These are phyloP conservation scores for Linnemannia schmuckeri DNA, from an alignment of 192 early-diverging fungal genomes.

Conservation along the genomic window DNA sequence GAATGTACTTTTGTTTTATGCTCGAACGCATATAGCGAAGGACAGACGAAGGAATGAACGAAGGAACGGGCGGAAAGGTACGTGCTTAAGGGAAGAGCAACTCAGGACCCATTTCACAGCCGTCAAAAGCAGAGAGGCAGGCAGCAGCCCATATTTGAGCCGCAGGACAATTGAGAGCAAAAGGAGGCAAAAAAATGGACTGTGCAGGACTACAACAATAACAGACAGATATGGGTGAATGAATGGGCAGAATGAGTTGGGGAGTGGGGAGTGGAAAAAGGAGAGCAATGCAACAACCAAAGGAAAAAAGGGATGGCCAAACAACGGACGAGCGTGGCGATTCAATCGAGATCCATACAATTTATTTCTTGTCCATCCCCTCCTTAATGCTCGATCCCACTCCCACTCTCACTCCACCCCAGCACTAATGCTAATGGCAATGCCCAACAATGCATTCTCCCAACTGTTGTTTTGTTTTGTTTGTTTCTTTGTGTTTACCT, in stretches of 20 bases:
- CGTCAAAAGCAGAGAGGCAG: neutral
- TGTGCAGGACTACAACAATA: neutral
- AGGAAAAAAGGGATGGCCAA: neutral
- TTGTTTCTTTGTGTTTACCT: neutral
- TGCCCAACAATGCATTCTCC: neutral
- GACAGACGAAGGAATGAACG: neutral
- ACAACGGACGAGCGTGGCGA: constrained; percentile 1
- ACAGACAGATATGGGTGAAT: neutral
- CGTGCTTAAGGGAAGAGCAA: neutral
- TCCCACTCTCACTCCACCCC: neutral
- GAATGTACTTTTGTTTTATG: neutral
- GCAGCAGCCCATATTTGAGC: neutral
- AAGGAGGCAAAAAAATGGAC: neutral
- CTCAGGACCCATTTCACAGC: neutral
- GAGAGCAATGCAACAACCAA: constrained; percentile 1
- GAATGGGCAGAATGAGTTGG: neutral
- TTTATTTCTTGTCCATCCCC: neutral
- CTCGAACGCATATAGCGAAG: neutral
- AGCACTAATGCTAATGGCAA: neutral
- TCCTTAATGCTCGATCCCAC: neutral
- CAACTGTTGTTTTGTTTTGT: neutral
- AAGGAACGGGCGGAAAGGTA: neutral
- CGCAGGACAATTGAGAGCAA: neutral
- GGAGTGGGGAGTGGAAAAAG: neutral
- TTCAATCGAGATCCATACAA: neutral